Base-by-base conservation (phyloP, 208 protist species). In the Leishmania tarentolae region DNA sequence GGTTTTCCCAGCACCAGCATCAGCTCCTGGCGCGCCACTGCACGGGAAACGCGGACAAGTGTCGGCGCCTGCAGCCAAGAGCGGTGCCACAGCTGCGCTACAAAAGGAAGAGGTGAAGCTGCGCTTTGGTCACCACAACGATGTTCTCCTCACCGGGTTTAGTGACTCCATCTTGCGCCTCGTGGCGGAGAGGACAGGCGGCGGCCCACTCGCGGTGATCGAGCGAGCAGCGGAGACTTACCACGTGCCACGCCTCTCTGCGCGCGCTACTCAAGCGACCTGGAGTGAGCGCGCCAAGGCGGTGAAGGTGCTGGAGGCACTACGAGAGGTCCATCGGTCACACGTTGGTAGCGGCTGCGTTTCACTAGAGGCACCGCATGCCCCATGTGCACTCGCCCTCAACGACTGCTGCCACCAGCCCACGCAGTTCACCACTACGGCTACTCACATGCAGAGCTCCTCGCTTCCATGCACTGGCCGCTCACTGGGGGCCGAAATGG, bases 101-200 rank as follows among this genome's bases (percentile, higher is more conserved):
- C 70, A 78, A 76, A n/a, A 35, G 13, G 81, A 73, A 15, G 83
- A 72, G 42, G 73, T 87, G 76, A 47, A 66, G 46, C 57, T 46
- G 46, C 86, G 88, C 28, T 96, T 90, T 53, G 11, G 8, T 31
- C 95, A 99, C 76, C 89, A 83, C 81, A 98, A 99, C 71, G 96
- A 99, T 76, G 81, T 99, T 21, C 81, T 98, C 5, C 73, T 99
- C 53, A 91, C 87, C 3, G 98, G 98, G 46, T 99, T 98, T 84
- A 95, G 87, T 78, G 97, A 99, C 42, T 76, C 88, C 44, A 95
- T 99, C 63, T 80, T 99, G 35, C 91, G 94, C 47, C 94, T 98
- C 78, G 91, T 99, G 52, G 98, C 97, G 40, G 94, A 99, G 86
- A 82, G 95, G 19, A 82, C 86, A 68, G 80, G 82, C 69, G 88